These are phyloP conservation scores for Fistulina hepatica DNA, from an alignment of 1,284 basidiomycete genomes.

Conservation along the genomic window DNA sequence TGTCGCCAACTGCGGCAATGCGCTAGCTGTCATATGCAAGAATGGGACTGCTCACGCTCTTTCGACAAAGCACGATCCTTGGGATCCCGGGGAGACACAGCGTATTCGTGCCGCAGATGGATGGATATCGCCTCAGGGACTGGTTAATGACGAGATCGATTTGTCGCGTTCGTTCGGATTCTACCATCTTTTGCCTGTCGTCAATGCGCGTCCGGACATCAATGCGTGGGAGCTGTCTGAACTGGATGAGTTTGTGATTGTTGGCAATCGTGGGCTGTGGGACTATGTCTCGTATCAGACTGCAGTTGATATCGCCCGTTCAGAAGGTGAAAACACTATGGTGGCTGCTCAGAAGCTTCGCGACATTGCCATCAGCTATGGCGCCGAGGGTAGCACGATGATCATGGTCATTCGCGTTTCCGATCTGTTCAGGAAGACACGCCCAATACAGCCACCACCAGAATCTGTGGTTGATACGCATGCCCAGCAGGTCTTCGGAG, in stretches of 20 bases:
- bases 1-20: constrained; percentile 86
- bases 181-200: constrained; percentile 83
- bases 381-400: constrained; percentile 90
- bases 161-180: constrained; percentile 92
- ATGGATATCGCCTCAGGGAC: constrained; percentile 91
- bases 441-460: constrained; percentile 34
- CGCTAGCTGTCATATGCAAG: constrained; percentile 81
- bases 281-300: constrained; percentile 92
- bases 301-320: constrained; percentile 92
- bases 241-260: constrained; percentile 93
- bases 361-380: constrained; percentile 96
- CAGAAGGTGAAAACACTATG: constrained; percentile 56
- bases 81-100: constrained; percentile 75
- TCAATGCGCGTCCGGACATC: constrained; percentile 85
- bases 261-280: constrained; percentile 92
- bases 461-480: constrained; percentile 32
- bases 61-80: constrained; percentile 84
- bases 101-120: constrained; percentile 90
- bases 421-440: constrained; percentile 56
- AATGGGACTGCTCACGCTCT: constrained; percentile 72
- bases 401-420: constrained; percentile 93
- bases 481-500: not conserved
- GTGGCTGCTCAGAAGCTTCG: constrained; percentile 94
- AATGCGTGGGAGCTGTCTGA: constrained; percentile 63
- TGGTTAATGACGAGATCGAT: constrained; percentile 88